These are phyloP conservation scores for Chrysosporium queenslandicum DNA, from an alignment of 2,329 filamentous ascomycete species.

Conservation along the genomic window DNA sequence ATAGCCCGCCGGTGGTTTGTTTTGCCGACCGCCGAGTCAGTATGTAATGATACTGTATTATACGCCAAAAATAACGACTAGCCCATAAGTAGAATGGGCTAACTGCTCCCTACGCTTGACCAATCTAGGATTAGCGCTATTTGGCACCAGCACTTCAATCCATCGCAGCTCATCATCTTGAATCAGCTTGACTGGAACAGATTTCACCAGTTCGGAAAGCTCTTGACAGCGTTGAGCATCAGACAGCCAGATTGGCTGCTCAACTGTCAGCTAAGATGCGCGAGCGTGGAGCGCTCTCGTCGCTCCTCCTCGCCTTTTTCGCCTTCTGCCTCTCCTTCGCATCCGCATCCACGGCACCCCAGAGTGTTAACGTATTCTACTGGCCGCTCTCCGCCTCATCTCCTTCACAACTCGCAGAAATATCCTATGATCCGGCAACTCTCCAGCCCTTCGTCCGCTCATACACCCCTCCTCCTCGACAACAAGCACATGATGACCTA, in stretches of 20 bases:
- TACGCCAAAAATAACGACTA: neutral
- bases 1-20: neutral
- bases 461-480: slow-evolving; percentile 32
- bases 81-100: neutral
- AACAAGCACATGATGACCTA: slow-evolving; percentile 34
- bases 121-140: neutral
- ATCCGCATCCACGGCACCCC: slow-evolving; percentile 15
- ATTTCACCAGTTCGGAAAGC: neutral
- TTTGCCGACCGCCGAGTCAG: neutral
- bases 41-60: neutral
- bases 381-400: slow-evolving; percentile 29
- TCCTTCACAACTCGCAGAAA: slow-evolving; percentile 31
- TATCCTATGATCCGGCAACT: slow-evolving; percentile 34
- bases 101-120: neutral
- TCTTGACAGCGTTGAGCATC: neutral
- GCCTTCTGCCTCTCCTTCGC: slow-evolving; percentile 18
- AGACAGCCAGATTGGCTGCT: too few species aligned
- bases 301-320: slow-evolving; percentile 10
- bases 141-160: too few species aligned
- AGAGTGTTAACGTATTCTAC: slow-evolving; percentile 30
- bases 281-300: neutral
- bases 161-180: too few species aligned
- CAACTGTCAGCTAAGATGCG: neutral
- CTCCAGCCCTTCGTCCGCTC: slow-evolving; percentile 30
- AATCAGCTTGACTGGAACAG: neutral